Evolutionary conservation across 139 green algal genomes (phyloP).

Genomic region (Ettlia oleoabundans): DNA sequence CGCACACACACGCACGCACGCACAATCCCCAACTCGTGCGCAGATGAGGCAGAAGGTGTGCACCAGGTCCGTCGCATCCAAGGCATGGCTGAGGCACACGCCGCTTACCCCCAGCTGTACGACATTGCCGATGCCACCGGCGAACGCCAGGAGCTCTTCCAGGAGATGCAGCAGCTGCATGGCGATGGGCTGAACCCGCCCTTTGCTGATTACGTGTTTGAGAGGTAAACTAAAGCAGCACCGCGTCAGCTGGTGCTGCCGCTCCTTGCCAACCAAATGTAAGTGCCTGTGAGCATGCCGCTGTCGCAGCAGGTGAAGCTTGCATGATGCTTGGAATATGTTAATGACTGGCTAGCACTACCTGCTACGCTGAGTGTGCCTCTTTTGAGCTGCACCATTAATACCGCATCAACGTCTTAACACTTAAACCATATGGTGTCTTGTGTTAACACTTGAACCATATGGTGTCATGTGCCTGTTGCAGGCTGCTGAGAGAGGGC

Average conservation of each 20-base stretch:
- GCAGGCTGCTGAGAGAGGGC: constrained; percentile 16
- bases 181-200: constrained; percentile 10
- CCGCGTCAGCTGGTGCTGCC: neutral
- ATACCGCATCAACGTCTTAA: no score
- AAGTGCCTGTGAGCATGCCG: neutral
- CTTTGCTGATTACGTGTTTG: neutral
- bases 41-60: no score
- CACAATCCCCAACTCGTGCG: no score
- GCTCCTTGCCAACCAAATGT: no score
- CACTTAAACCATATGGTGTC: no score
- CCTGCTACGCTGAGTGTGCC: no score
- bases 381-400: no score
- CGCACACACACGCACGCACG: no score
- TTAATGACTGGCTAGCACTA: no score
- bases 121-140: constrained; percentile 1
- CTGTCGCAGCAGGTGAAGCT: no score
- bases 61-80: neutral
- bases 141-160: neutral
- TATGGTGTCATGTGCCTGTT: neutral
- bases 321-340: no score
- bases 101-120: neutral
- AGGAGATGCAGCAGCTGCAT: constrained; percentile 30
- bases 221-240: neutral
- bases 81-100: constrained; percentile 14
- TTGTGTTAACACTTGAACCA: neutral